phyloP scores from a whole-genome alignment of 768 basidiomycete genomes.

The Phylloporus scabripes region DNA sequence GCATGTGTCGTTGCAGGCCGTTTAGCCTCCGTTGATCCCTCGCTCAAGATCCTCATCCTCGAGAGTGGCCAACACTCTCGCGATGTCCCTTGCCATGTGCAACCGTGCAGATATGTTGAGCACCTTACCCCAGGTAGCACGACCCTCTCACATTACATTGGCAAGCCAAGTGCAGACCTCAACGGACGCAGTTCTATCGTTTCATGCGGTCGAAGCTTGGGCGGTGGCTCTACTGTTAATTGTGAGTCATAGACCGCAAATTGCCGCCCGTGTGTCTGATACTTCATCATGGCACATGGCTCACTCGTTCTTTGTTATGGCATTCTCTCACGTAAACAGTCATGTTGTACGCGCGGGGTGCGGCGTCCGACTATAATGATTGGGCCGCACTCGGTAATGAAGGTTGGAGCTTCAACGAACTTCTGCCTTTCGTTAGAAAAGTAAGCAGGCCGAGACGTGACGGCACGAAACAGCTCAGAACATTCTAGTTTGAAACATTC shows the following conservation, averaged over 20 bases:
- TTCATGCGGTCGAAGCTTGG: constrained; percentile 19
- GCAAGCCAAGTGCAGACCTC: constrained; percentile 11
- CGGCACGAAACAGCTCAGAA: neutral
- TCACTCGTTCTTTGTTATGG: neutral
- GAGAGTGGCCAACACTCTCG: constrained; percentile 22
- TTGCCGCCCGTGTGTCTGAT: neutral
- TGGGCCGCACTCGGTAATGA: constrained; percentile 21
- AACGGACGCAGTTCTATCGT: constrained; percentile 12
- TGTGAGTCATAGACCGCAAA: constrained; percentile 5
- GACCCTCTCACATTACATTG: constrained; percentile 11
- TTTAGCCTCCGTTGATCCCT: constrained; percentile 20
- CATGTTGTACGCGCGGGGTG: constrained; percentile 18
- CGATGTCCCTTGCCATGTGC: constrained; percentile 15
- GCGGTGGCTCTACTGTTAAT: constrained; percentile 24
- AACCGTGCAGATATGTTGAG: constrained; percentile 14
- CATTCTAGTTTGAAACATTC: constrained; percentile 32
- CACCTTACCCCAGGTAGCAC: constrained; percentile 17
- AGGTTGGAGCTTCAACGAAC: constrained; percentile 23
- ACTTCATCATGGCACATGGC: neutral
- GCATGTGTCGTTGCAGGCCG: constrained; percentile 28
- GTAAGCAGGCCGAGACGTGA: neutral
- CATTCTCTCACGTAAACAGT: constrained; percentile 2
- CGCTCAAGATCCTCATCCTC: constrained; percentile 24
- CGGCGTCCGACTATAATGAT: constrained; percentile 27
- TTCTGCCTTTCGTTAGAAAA: constrained; percentile 25